These are phyloP conservation scores for Penicillium cataractarum DNA, from an alignment of 495 filamentous ascomycete genomes.

Conservation along the genomic window DNA sequence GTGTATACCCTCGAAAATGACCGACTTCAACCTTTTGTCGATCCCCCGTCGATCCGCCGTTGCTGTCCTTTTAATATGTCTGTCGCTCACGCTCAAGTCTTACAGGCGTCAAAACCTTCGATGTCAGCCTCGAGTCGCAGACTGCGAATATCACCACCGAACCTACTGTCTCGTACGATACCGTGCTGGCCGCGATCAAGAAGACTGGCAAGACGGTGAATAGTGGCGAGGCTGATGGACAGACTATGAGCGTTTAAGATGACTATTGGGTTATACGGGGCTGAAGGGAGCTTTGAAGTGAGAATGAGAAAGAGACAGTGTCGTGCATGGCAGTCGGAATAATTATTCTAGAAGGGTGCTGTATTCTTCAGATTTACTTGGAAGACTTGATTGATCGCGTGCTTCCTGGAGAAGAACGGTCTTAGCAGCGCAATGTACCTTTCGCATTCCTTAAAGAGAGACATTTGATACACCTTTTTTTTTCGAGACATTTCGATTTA, in stretches of 20 bases:
- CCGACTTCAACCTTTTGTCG: not conserved
- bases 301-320: no score
- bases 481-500: not conserved
- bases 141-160: conserved; percentile 73
- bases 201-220: conserved; percentile 95
- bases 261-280: not conserved
- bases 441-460: conserved; percentile 1
- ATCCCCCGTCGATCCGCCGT: conserved; percentile 5
- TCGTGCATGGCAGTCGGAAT: not conserved
- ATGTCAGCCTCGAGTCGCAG: conserved; percentile 83
- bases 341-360: not conserved
- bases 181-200: conserved; percentile 83
- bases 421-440: conserved; percentile 14
- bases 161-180: conserved; percentile 67
- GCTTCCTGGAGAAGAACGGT: not conserved
- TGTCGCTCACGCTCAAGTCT: not conserved
- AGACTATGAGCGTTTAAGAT: conserved; percentile 37
- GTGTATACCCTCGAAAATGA: conserved; percentile 24
- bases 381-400: not conserved
- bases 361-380: not conserved
- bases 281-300: not conserved
- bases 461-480: not conserved
- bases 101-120: conserved; percentile 83
- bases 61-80: not conserved
- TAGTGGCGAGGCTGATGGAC: conserved; percentile 65